phyloP scores from a whole-genome alignment of 2,329 filamentous ascomycete species.

The Aspergillus sergii region DNA sequence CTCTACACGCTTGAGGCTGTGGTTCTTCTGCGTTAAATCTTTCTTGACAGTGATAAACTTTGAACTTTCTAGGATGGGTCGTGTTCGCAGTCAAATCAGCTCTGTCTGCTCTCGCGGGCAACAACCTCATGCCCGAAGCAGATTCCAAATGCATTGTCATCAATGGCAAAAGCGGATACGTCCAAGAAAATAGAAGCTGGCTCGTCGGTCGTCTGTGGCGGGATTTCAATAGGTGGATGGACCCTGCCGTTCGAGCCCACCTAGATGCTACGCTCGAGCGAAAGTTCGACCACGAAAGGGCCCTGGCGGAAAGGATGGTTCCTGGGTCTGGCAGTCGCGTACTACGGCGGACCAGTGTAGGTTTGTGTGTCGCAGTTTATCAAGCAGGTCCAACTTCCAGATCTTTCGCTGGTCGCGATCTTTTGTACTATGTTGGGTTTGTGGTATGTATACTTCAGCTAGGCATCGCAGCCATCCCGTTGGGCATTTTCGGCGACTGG shows the following conservation, averaged over 20 bases:
- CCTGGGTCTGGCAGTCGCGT: conserved; percentile 7
- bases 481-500: conserved; percentile 39
- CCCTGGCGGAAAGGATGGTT: background rate
- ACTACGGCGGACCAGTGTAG: conserved; percentile 21
- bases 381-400: conserved; percentile 14
- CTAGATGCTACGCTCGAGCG: conserved; percentile 16
- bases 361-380: conserved; percentile 30
- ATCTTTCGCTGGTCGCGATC: conserved; percentile 22
- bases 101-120: too few relatives aligned
- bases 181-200: conserved; percentile 46
- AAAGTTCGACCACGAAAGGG: conserved; percentile 10
- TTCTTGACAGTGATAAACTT: too few relatives aligned
- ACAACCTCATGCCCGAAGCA: too few relatives aligned
- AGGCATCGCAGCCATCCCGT: conserved; percentile 39
- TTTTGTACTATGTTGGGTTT: conserved; percentile 28
- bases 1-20: too few relatives aligned
- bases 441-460: conserved; percentile 23
- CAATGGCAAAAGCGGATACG: conserved; percentile 40
- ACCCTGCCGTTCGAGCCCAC: conserved; percentile 5
- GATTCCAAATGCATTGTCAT: conserved; percentile 29
- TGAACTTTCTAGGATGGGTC: too few relatives aligned
- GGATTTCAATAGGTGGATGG: conserved; percentile 42
- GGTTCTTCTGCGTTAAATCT: too few relatives aligned
- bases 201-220: conserved; percentile 47
- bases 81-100: too few relatives aligned